These are phyloP conservation scores for Novymonas esmeraldas DNA, from an alignment of 208 protist species.

Conservation along the genomic window DNA sequence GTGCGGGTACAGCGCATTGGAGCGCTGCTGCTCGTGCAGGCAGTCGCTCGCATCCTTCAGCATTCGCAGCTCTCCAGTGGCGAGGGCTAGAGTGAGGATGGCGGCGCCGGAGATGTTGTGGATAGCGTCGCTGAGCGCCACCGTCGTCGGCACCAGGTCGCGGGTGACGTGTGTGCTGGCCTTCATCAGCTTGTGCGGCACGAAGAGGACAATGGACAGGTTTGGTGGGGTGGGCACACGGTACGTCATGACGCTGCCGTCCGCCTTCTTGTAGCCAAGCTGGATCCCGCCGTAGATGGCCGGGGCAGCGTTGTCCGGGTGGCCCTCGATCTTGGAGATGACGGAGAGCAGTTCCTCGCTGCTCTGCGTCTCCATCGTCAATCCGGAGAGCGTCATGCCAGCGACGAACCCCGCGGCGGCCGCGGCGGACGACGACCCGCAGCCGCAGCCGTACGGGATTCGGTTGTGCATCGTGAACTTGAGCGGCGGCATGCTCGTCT, in stretches of 20 bases:
- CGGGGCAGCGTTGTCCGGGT: slow-evolving; percentile 93
- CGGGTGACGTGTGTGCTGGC: slow-evolving; percentile 88
- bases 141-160: slow-evolving; percentile 64
- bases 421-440: slow-evolving; percentile 89
- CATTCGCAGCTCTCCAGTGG: slow-evolving; percentile 61
- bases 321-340: slow-evolving; percentile 89
- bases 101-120: slow-evolving; percentile 92
- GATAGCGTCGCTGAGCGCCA: slow-evolving; percentile 81
- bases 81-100: slow-evolving; percentile 86
- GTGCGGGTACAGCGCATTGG: slow-evolving; percentile 73
- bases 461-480: slow-evolving; percentile 87
- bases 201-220: slow-evolving; percentile 88
- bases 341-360: slow-evolving; percentile 82
- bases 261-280: slow-evolving; percentile 70
- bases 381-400: slow-evolving; percentile 84
- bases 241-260: slow-evolving; percentile 57
- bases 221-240: slow-evolving; percentile 77
- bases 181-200: slow-evolving; percentile 88
- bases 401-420: slow-evolving; percentile 92
- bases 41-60: slow-evolving; percentile 75
- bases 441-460: slow-evolving; percentile 91
- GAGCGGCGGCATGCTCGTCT: slow-evolving; percentile 80
- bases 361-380: slow-evolving; percentile 73
- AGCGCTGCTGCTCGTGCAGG: slow-evolving; percentile 88
- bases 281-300: slow-evolving; percentile 95